These are phyloP conservation scores for Bryum argenteum DNA, from an alignment of 225 moss, liverwort and hornwort species.

Conservation along the genomic window DNA sequence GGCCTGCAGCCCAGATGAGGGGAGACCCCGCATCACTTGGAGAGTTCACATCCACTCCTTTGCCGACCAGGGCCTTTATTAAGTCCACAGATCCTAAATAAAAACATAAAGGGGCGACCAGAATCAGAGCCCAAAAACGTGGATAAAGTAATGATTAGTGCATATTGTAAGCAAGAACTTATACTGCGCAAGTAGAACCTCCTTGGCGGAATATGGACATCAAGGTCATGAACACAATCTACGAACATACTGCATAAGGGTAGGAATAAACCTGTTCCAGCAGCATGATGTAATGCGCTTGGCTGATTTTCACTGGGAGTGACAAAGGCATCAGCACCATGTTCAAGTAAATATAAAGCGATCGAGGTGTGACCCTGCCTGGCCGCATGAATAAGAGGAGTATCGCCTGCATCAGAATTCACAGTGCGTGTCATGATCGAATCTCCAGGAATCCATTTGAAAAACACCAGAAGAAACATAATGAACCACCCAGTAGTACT, in stretches of 20 bases:
- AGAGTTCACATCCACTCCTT: slow-evolving; percentile 79
- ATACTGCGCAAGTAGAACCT: slow-evolving; percentile 2
- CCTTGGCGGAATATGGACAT: slow-evolving; percentile 15
- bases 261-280: slow-evolving; percentile 71
- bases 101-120: neutral
- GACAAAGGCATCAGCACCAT: slow-evolving; percentile 77
- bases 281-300: slow-evolving; percentile 87
- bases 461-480: neutral
- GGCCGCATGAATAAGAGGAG: slow-evolving; percentile 93
- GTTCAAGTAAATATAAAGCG: slow-evolving; percentile 68
- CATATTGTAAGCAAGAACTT: neutral
- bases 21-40: slow-evolving; percentile 88
- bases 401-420: slow-evolving; percentile 72
- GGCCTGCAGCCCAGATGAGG: slow-evolving; percentile 96
- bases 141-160: slow-evolving; percentile 15
- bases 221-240: slow-evolving; percentile 10
- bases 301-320: slow-evolving; percentile 72
- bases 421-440: slow-evolving; percentile 19
- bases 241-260: slow-evolving; percentile 12
- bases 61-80: slow-evolving; percentile 65
- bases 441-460: neutral
- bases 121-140: neutral
- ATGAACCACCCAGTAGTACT: neutral
- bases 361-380: slow-evolving; percentile 75
- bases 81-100: slow-evolving; percentile 77